Conservation (phyloP, 352 stramenopile species). For the Globisporangium parvum region DNA sequence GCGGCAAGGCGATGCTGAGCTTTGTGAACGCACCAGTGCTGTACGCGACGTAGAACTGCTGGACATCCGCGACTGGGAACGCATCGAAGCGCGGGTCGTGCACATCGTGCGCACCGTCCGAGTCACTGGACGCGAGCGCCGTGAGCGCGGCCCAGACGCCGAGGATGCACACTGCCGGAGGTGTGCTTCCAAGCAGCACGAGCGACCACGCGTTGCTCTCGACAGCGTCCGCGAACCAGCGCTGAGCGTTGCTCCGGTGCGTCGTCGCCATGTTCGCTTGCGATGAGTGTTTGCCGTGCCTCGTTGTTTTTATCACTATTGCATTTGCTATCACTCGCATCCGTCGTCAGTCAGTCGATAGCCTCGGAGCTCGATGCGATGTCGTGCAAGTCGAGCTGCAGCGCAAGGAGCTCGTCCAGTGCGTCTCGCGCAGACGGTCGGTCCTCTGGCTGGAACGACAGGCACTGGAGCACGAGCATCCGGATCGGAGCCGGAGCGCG, state of each 20-base stretch:
- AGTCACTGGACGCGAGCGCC: background rate
- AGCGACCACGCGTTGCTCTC: slow-evolving; percentile 5
- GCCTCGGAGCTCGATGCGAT: slow-evolving; percentile 12
- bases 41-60: slow-evolving; percentile 2
- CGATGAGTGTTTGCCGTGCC: too few species aligned
- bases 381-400: slow-evolving; percentile 20
- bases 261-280: background rate
- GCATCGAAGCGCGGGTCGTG: background rate
- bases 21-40: background rate
- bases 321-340: background rate
- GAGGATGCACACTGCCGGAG: background rate
- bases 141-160: slow-evolving; percentile 5
- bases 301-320: background rate
- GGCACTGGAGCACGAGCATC: slow-evolving; percentile 33
- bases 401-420: slow-evolving; percentile 24
- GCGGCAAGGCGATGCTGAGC: background rate
- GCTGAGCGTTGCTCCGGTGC: slow-evolving; percentile 2
- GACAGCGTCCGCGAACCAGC: slow-evolving; percentile 3
- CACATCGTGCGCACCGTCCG: background rate
- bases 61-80: background rate
- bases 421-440: slow-evolving; percentile 28
- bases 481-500: slow-evolving; percentile 25
- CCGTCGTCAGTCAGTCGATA: background rate
- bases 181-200: slow-evolving; percentile 2
- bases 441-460: slow-evolving; percentile 38